Evolutionary conservation across 495 filamentous ascomycete genomes (phyloP), one percentile per base, ranked within the genome.

Genomic region (Hypomontagnella monticulosa): DNA sequence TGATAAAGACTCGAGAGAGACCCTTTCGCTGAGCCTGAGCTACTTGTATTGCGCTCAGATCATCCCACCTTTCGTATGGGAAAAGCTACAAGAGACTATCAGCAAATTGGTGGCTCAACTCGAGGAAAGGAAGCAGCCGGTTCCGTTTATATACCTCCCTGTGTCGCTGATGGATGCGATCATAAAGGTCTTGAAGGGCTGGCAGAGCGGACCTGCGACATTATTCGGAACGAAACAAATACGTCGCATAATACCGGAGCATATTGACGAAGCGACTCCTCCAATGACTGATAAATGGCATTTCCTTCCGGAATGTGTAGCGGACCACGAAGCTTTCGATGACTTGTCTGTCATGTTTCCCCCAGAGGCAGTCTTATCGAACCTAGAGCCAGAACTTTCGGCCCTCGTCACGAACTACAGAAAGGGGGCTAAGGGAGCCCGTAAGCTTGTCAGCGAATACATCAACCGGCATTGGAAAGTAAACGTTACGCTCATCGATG

Each of bases 401-500:
- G 19, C 52, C 5, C 66, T 74, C 12, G 56, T 75, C 30, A 37
- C 51, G 11, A 44, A 44, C 12, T 66, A 66, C 20, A 34, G 47
- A 14, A 32, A 19, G 11, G 50, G 43, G 34, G 48, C 40, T 0
- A 44, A 34, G 12, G 66, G 49, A 36, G 60, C 52, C 19, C n/a
- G 20, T 16, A 58, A 69, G 34, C 38, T 41, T 20, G 54, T 77
- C 2, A 50, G 33, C 19, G 23, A 41, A 6, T 66, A 78, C 52
- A 46, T 78, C 7, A 66, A 71, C 36, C 52, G 49, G 10, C 48
- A 71, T 37, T 78, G 75, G 76, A 69, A 62, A 14, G 61, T 70
- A 3, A 78, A 78, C 52, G 48, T 56, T 51, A 77, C 75, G 11
- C 54, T 78, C 14, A 41, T 76, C 40, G 74, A 78, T 54, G 44